phyloP scores from a whole-genome alignment of 2,329 filamentous ascomycete genomes.

The Exophiala spinifera region DNA sequence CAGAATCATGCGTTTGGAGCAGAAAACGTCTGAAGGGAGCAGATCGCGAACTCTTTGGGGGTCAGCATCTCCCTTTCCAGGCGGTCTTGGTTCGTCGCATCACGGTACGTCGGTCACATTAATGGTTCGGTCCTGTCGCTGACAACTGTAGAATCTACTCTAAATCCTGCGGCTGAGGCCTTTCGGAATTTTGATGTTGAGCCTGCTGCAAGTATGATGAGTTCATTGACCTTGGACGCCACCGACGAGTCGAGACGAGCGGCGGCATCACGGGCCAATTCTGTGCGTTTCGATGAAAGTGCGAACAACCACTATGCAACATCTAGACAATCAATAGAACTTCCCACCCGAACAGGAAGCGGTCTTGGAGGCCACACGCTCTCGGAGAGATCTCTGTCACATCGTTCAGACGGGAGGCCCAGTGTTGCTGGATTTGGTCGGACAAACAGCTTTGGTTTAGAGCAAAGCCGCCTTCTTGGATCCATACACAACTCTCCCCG shows the following conservation, averaged over 20 bases:
- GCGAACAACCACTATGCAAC: slow-evolving; percentile 90
- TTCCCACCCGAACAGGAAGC: slow-evolving; percentile 74
- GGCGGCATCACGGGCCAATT: slow-evolving; percentile 81
- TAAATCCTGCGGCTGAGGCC: slow-evolving; percentile 74
- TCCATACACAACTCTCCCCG: slow-evolving; percentile 67
- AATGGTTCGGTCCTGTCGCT: neutral
- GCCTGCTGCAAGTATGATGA: slow-evolving; percentile 74
- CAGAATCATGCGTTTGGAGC: slow-evolving; percentile 59
- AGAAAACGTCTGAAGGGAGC: slow-evolving; percentile 61
- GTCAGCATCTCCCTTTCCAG: slow-evolving; percentile 81
- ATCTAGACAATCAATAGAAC: slow-evolving; percentile 78
- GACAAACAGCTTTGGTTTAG: slow-evolving; percentile 83
- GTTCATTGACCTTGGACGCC: slow-evolving; percentile 76
- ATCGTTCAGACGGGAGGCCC: slow-evolving; percentile 92
- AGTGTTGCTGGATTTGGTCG: slow-evolving; percentile 86
- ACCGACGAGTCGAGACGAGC: slow-evolving; percentile 84
- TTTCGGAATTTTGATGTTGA: slow-evolving; percentile 87
- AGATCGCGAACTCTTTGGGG: slow-evolving; percentile 82
- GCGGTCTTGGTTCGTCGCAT: slow-evolving; percentile 75
- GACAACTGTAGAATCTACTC: slow-evolving; percentile 63
- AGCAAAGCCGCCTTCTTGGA: slow-evolving; percentile 65
- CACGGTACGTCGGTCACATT: slow-evolving; percentile 61
- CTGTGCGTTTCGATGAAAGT: slow-evolving; percentile 95
- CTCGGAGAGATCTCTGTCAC: slow-evolving; percentile 86
- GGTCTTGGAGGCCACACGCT: slow-evolving; percentile 74